These are phyloP conservation scores for Silene vulgaris DNA, from an alignment of 179 eudicot species.

Conservation along the genomic window DNA sequence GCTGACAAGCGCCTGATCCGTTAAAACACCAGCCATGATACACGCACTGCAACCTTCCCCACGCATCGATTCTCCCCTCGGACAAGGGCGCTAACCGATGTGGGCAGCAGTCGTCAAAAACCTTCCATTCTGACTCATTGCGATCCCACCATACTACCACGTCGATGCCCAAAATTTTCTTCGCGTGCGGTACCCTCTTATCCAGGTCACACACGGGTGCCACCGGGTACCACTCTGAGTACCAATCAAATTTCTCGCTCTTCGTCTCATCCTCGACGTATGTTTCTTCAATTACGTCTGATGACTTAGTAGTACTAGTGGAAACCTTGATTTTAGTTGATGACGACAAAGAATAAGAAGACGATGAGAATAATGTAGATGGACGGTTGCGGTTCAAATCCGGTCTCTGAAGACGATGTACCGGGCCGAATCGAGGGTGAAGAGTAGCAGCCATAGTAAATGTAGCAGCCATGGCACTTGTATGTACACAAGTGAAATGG, in stretches of 20 bases:
- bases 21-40: slow-evolving; percentile 89
- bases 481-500: background rate
- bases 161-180: slow-evolving; percentile 57
- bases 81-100: slow-evolving; percentile 81
- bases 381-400: background rate
- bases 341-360: background rate
- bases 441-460: slow-evolving; percentile 3
- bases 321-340: background rate
- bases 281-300: background rate
- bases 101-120: slow-evolving; percentile 68
- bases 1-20: slow-evolving; percentile 64
- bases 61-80: slow-evolving; percentile 71
- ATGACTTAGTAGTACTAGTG: background rate
- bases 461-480: slow-evolving; percentile 1
- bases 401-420: background rate
- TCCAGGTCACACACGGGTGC: slow-evolving; percentile 67
- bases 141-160: slow-evolving; percentile 81
- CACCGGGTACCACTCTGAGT: slow-evolving; percentile 61
- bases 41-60: slow-evolving; percentile 81
- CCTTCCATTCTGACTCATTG: slow-evolving; percentile 59
- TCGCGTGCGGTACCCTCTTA: slow-evolving; percentile 65
- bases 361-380: slow-evolving; percentile 4
- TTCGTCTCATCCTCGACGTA: background rate
- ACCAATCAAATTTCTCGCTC: slow-evolving; percentile 62
- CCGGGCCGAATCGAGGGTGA: background rate